These are phyloP conservation scores for Phytophthora pistaciae DNA, from an alignment of 352 stramenopile genomes.

Conservation along the genomic window DNA sequence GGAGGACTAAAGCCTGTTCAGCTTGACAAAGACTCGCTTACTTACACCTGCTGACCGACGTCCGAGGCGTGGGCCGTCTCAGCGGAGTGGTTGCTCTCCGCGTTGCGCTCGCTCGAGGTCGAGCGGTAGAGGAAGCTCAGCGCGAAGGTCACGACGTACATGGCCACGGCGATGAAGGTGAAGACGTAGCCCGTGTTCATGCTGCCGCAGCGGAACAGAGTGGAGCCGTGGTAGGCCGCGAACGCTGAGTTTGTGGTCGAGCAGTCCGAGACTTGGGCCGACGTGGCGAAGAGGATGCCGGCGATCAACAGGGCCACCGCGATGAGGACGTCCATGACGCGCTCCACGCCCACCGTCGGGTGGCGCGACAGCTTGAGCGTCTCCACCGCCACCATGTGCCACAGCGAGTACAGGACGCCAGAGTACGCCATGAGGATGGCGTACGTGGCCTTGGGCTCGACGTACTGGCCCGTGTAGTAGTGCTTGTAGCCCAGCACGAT, in stretches of 20 bases:
- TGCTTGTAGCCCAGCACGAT: slow-evolving; percentile 49
- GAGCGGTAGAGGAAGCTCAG: slow-evolving; percentile 43
- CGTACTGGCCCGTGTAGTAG: slow-evolving; percentile 60
- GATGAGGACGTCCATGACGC: slow-evolving; percentile 43
- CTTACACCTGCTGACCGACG: slow-evolving; percentile 28
- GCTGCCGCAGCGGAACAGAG: slow-evolving; percentile 53
- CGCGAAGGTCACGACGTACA: slow-evolving; percentile 46
- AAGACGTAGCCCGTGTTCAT: slow-evolving; percentile 55
- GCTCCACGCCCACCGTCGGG: slow-evolving; percentile 39
- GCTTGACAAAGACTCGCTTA: not conserved
- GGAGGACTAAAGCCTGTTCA: not conserved
- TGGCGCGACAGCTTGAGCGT: slow-evolving; percentile 49
- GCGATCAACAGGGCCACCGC: slow-evolving; percentile 41
- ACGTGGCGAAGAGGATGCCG: slow-evolving; percentile 45
- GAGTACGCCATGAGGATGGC: slow-evolving; percentile 55
- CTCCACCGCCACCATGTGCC: slow-evolving; percentile 51
- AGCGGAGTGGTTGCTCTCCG: slow-evolving; percentile 25
- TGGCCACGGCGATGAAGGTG: slow-evolving; percentile 43
- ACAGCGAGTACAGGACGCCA: slow-evolving; percentile 52
- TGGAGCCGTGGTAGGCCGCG: slow-evolving; percentile 37
- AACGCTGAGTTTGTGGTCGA: slow-evolving; percentile 40
- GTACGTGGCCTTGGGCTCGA: slow-evolving; percentile 50
- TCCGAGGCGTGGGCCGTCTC: slow-evolving; percentile 29
- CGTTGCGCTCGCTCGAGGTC: slow-evolving; percentile 18
- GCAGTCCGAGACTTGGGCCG: slow-evolving; percentile 46